Conservation (phyloP, 768 basidiomycete genomes). For the Tylopilus intermedius region DNA sequence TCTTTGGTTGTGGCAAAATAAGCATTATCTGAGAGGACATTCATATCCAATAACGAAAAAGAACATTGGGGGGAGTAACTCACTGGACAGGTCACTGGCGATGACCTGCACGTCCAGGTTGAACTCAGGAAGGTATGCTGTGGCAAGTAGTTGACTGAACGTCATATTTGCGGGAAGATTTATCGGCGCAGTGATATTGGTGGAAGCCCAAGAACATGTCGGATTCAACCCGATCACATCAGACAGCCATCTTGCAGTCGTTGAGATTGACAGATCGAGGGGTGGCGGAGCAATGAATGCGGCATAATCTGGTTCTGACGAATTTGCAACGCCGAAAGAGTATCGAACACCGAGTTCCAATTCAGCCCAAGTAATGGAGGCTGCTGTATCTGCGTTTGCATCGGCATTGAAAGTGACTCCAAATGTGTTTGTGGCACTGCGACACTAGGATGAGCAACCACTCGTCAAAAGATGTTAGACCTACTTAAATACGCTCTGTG, state of each 20-base stretch:
- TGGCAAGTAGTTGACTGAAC: background rate
- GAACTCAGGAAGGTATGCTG: constrained; percentile 13
- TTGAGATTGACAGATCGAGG: constrained; percentile 12
- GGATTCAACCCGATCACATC: constrained; percentile 28
- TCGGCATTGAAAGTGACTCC: background rate
- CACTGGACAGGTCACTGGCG: background rate
- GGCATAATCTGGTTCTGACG: constrained; percentile 13
- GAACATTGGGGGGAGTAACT: background rate
- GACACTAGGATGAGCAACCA: background rate
- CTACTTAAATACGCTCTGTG: constrained; percentile 26
- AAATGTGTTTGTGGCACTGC: constrained; percentile 3
- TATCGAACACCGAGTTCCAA: constrained; percentile 23
- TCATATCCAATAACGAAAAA: background rate
- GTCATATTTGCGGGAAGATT: constrained; percentile 11
- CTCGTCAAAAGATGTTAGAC: background rate
- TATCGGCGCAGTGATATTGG: constrained; percentile 20
- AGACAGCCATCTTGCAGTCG: constrained; percentile 24
- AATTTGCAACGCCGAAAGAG: constrained; percentile 13
- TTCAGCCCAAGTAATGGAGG: constrained; percentile 24
- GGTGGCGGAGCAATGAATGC: constrained; percentile 22
- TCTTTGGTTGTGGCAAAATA: constrained; percentile 7
- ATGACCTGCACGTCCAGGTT: constrained; percentile 17
- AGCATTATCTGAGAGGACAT: background rate
- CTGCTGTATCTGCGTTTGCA: constrained; percentile 12
- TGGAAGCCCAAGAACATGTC: constrained; percentile 25